Evolutionary conservation across 2,329 filamentous ascomycete genomes (phyloP).

Genomic region (Colletotrichum trifolii): DNA sequence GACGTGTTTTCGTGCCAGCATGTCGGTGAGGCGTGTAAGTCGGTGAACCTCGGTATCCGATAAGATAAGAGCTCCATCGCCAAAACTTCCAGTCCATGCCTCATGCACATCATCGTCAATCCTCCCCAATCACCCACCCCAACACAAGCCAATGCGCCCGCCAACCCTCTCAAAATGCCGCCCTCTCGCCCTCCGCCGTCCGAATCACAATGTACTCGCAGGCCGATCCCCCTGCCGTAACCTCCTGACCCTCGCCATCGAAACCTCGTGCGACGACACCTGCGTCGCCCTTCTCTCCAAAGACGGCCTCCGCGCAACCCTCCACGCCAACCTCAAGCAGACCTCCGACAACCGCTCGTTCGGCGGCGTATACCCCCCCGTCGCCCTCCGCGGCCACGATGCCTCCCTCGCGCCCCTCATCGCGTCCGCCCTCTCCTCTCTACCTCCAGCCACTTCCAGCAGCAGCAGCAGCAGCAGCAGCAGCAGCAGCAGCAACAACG

Average conservation of each 20-base stretch:
- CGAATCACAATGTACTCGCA: not conserved
- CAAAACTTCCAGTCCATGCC: not conserved
- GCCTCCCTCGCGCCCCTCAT: conserved; percentile 76
- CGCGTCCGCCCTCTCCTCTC: conserved; percentile 66
- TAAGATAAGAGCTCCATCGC: conserved; percentile 33
- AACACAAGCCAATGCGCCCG: not conserved
- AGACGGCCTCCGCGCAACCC: conserved; percentile 55
- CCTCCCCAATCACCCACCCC: not conserved
- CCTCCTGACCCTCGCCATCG: conserved; percentile 76
- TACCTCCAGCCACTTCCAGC: conserved; percentile 51
- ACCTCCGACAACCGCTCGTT: conserved; percentile 82
- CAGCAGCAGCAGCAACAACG: not conserved
- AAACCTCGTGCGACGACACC: conserved; percentile 92
- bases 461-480: no score
- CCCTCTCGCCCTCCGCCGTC: not conserved
- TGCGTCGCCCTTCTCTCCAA: conserved; percentile 85
- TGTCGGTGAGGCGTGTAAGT: conserved; percentile 24
- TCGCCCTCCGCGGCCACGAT: conserved; percentile 81
- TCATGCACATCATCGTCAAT: not conserved
- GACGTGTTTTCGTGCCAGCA: not conserved
- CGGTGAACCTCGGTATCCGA: conserved; percentile 20
- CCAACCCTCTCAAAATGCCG: not conserved
- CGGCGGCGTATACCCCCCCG: conserved; percentile 82
- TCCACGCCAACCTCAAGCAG: conserved; percentile 84
- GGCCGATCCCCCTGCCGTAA: conserved; percentile 37